A percentile compares a stretch with the other conserved stretches of the same genome.
Conservation (phyloP, 805 yeast species). For the Schwanniomyces pseudopolymorphus region DNA sequence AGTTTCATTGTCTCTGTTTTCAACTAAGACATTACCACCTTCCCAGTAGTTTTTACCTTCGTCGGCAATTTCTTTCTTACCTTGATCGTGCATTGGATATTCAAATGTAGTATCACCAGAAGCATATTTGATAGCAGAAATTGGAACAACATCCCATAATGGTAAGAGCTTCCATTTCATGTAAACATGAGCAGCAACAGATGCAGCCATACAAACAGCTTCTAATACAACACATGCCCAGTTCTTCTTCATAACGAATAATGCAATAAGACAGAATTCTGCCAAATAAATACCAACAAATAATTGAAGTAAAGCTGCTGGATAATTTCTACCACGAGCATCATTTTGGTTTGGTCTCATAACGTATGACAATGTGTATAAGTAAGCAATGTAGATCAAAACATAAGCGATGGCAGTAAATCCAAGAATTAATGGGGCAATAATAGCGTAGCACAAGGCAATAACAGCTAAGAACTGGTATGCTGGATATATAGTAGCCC, state of each 20-base stretch:
- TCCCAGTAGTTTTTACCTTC: conserved; percentile 51
- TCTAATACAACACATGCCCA: conserved; percentile 80
- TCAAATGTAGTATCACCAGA: conserved; percentile 39
- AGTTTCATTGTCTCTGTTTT: conserved; percentile 13
- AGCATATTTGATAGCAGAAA: conserved; percentile 56
- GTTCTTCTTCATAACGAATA: conserved; percentile 73
- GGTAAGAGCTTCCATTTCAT: conserved; percentile 61
- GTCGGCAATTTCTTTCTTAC: conserved; percentile 53
- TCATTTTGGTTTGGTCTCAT: conserved; percentile 55
- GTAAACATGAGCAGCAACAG: conserved; percentile 59
- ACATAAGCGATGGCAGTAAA: conserved; percentile 61
- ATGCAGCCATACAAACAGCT: conserved; percentile 55
- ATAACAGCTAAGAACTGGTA: conserved; percentile 75
- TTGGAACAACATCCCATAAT: conserved; percentile 65
- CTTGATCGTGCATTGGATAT: conserved; percentile 70
- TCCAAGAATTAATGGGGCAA: conserved; percentile 70
- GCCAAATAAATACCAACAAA: conserved; percentile 72
- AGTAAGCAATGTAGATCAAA: conserved; percentile 58
- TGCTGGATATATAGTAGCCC: conserved; percentile 82
- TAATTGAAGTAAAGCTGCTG: conserved; percentile 67
- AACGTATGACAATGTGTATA: conserved; percentile 66
- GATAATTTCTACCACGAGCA: conserved; percentile 71
- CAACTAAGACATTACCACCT: conserved; percentile 36
- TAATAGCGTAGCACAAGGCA: conserved; percentile 71
- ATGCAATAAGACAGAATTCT: conserved; percentile 65